A percentile compares a stretch with the other conserved stretches of the same genome.
These are phyloP conservation scores for Leptodontidium sp. DNA, from an alignment of 2,329 filamentous ascomycete genomes.

Conservation along the genomic window DNA sequence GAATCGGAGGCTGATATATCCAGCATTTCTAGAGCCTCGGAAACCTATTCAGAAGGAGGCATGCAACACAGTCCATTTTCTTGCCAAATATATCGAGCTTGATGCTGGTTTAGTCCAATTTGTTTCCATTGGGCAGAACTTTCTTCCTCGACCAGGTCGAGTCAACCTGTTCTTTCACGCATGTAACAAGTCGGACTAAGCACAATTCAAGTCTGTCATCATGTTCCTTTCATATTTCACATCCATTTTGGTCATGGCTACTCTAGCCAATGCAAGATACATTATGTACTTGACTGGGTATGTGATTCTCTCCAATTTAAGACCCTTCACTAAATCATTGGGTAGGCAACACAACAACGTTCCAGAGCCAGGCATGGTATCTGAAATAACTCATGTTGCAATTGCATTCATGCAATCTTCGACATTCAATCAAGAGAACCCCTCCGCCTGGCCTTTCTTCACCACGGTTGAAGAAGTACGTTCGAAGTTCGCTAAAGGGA, in stretches of 20 bases:
- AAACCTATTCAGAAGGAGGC: not conserved
- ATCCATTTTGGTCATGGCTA: slow-evolving; percentile 13
- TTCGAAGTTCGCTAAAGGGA: slow-evolving; percentile 56
- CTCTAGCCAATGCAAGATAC: slow-evolving; percentile 36
- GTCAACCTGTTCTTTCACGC: too few species aligned
- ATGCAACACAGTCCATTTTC: too few species aligned
- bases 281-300: slow-evolving; percentile 43
- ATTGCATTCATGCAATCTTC: slow-evolving; percentile 65
- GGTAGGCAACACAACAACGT: slow-evolving; percentile 47
- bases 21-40: not conserved
- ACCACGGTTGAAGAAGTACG: slow-evolving; percentile 59
- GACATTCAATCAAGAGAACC: slow-evolving; percentile 56
- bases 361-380: slow-evolving; percentile 42
- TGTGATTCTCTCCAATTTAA: slow-evolving; percentile 2
- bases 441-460: slow-evolving; percentile 59
- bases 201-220: not conserved
- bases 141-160: too few species aligned
- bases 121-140: too few species aligned
- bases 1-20: not conserved
- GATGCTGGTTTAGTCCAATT: too few species aligned
- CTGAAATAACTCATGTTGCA: slow-evolving; percentile 62
- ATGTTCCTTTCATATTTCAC: not conserved
- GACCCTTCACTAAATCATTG: slow-evolving; percentile 11
- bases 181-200: not conserved
- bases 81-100: too few species aligned